These are phyloP conservation scores for Sporisorium iseilematis-ciliati DNA, from an alignment of 1,284 basidiomycete genomes.

Conservation along the genomic window DNA sequence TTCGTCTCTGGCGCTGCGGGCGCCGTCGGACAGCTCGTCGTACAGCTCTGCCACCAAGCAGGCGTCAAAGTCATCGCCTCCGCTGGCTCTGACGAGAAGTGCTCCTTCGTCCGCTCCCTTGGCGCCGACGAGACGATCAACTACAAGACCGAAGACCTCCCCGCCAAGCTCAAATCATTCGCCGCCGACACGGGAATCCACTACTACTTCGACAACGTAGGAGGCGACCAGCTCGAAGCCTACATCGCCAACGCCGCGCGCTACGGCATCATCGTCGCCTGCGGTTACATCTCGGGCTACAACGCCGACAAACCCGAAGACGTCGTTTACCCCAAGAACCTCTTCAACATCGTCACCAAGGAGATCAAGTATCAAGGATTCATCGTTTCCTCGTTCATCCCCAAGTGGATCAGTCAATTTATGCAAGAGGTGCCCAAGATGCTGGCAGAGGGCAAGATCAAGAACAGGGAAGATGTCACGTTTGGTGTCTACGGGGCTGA, in stretches of 20 bases:
- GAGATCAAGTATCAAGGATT: constrained; percentile 54
- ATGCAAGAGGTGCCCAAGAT: constrained; percentile 44
- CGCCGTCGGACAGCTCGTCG: constrained; percentile 70
- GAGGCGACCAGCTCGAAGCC: constrained; percentile 54
- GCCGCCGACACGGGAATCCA: constrained; percentile 50
- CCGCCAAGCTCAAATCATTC: constrained; percentile 61
- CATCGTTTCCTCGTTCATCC: constrained; percentile 39
- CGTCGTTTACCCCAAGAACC: constrained; percentile 49
- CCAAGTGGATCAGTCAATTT: constrained; percentile 41
- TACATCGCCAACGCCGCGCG: constrained; percentile 46
- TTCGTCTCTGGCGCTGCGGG: constrained; percentile 63
- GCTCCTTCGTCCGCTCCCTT: constrained; percentile 82
- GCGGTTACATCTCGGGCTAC: constrained; percentile 55
- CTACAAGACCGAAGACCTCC: constrained; percentile 79
- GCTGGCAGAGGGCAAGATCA: constrained; percentile 49
- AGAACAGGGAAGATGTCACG: constrained; percentile 47
- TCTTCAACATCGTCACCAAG: constrained; percentile 51
- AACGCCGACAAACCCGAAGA: constrained; percentile 51
- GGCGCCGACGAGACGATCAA: constrained; percentile 87
- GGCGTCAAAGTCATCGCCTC: constrained; percentile 83
- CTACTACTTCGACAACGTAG: constrained; percentile 60
- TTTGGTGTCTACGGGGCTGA: constrained; percentile 50
- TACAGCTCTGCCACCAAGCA: constrained; percentile 73
- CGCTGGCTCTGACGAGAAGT: constrained; percentile 83
- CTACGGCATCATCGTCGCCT: constrained; percentile 55